Evolutionary conservation across 768 basidiomycete species (phyloP).

Genomic region (Boletales sp.): DNA sequence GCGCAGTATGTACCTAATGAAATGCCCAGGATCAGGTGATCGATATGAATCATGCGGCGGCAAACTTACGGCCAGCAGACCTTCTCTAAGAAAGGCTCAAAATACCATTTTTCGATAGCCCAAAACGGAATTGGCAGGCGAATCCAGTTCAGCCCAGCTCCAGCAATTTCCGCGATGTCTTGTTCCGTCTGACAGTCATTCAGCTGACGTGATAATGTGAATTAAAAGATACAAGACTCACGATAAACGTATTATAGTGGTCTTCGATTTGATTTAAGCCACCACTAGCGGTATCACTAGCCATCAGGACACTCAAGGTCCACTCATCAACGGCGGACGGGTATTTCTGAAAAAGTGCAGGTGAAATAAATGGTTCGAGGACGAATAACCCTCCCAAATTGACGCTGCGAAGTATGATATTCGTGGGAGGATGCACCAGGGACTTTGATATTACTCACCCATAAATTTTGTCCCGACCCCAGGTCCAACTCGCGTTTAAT

Average conservation of each 20-base stretch:
- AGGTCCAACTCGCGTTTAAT: conserved; percentile 73
- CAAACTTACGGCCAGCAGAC: conserved; percentile 67
- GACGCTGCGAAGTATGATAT: conserved; percentile 36
- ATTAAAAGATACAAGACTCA: conserved; percentile 34
- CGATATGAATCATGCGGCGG: neutral
- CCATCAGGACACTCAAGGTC: conserved; percentile 64
- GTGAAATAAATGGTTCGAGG: conserved; percentile 76
- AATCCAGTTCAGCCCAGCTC: conserved; percentile 82
- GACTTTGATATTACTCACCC: conserved; percentile 41
- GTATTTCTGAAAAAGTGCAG: conserved; percentile 60
- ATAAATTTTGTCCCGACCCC: conserved; percentile 54
- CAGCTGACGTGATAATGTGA: neutral
- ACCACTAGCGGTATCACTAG: conserved; percentile 58
- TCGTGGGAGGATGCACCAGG: neutral
- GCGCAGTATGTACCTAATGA: conserved; percentile 63
- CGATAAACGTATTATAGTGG: conserved; percentile 83
- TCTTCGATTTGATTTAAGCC: conserved; percentile 63
- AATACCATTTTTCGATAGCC: conserved; percentile 73
- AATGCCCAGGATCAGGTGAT: neutral
- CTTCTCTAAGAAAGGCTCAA: conserved; percentile 72
- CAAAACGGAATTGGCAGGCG: conserved; percentile 81
- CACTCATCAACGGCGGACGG: conserved; percentile 58
- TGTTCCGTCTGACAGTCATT: conserved; percentile 62
- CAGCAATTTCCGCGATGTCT: conserved; percentile 87
- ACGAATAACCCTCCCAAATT: conserved; percentile 77